These are phyloP conservation scores for Aurifilum marmelostoma DNA, from an alignment of 2,329 filamentous ascomycete species.

Conservation along the genomic window DNA sequence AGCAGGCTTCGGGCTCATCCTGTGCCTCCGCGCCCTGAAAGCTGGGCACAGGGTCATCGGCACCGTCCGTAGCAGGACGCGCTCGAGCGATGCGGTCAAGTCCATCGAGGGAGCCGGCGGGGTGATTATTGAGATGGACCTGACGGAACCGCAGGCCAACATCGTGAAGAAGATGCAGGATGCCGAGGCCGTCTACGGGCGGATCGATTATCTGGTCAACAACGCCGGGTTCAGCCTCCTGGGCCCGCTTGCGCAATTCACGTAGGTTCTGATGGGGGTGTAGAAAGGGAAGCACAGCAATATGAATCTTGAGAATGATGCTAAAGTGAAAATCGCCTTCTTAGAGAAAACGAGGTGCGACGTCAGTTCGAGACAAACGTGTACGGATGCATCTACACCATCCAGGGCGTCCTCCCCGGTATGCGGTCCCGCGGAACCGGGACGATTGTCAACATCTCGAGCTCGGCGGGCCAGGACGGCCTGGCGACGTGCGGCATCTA, in stretches of 20 bases:
- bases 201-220: conserved; percentile 35
- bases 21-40: conserved; percentile 37
- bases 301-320: not conserved
- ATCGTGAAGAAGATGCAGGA: conserved; percentile 35
- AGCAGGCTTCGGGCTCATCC: conserved; percentile 38
- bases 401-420: conserved; percentile 36
- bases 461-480: conserved; percentile 35
- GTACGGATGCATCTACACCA: conserved; percentile 36
- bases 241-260: conserved; percentile 14
- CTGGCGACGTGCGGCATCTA: conserved; percentile 28
- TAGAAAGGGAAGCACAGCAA: not conserved
- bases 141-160: conserved; percentile 36
- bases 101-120: conserved; percentile 36
- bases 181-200: conserved; percentile 29
- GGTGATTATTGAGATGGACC: conserved; percentile 37
- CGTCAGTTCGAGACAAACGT: conserved; percentile 37
- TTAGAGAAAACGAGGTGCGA: conserved; percentile 35
- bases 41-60: conserved; percentile 40
- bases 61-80: conserved; percentile 35
- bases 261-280: not conserved
- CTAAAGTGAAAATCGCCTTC: not conserved
- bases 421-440: conserved; percentile 35
- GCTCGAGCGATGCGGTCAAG: conserved; percentile 32
- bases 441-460: conserved; percentile 37
- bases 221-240: conserved; percentile 30